Percentiles rank a stretch among this genome's conserved stretches.
Conservation (phyloP, 306 rosid genomes). For the Malus domestica region DNA sequence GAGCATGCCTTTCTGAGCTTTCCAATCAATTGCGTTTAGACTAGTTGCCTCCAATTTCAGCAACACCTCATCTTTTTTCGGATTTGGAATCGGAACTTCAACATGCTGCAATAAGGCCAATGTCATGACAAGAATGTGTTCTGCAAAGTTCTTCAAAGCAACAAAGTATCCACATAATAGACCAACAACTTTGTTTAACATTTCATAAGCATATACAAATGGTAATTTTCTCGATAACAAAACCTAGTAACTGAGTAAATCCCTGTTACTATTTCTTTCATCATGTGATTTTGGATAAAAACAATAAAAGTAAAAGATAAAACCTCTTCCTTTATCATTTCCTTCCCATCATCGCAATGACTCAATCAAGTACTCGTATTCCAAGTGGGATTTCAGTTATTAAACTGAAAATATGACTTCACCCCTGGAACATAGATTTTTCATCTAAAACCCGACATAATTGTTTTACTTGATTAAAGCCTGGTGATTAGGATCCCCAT, state of each 20-base stretch:
- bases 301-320: background rate
- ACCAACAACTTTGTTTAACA: background rate
- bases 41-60: conserved; percentile 70
- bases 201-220: background rate
- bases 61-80: conserved; percentile 55
- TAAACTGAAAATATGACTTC: no score
- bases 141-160: background rate
- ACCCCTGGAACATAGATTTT: no score
- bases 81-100: conserved; percentile 42
- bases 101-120: conserved; percentile 32
- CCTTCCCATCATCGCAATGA: background rate
- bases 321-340: background rate
- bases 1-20: conserved; percentile 67
- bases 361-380: background rate
- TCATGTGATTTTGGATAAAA: no score
- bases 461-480: no score
- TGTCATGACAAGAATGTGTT: background rate
- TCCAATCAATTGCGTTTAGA: conserved; percentile 80
- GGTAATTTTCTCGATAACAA: no score
- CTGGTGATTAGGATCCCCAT: no score
- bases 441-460: no score
- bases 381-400: background rate
- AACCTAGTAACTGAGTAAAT: no score
- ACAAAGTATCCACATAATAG: no score
- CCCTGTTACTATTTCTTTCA: no score